Base-by-base conservation (phyloP, 2,329 filamentous ascomycete species). In the Apiospora sp. region DNA sequence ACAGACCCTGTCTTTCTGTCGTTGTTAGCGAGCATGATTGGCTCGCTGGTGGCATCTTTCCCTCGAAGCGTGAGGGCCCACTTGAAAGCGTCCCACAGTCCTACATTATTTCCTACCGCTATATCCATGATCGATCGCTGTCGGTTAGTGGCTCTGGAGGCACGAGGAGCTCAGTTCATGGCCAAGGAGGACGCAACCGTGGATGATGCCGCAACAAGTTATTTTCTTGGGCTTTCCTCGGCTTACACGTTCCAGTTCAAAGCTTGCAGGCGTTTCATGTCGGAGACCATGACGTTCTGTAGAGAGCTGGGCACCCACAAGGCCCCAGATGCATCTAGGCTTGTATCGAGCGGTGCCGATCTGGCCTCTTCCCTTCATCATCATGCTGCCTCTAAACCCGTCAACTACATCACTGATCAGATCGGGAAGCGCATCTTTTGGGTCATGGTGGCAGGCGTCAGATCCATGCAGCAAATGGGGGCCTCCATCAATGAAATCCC, bases 371-470 rank as follows among this genome's bases (percentile, higher is more conserved):
- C 83, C 77, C 0, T 85, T n/a, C n/a, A n/a, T n/a, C n/a, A n/a
- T n/a, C n/a, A n/a, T n/a, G n/a, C n/a, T n/a, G n/a, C n/a, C n/a
- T n/a, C n/a, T 51, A 82, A 85, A 61, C 84, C 87, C 0, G 89
- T 93, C 73, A 92, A 94, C 76, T 91, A 92, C 68, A 88, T 95
- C 70, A 91, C 92, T 78, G 90, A 92, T 77, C 92, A 95, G 81
- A 88, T 93, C 67, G 90, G 92, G 67, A 92, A 93, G 80, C 89
- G 93, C 74, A 91, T 97, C 54, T 98, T 97, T 81, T 98, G 95
- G 92, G 92, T 93, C 30, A 87, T 95, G 76, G 91, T 96, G 74
- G 89, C 95, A 6, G 92, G 92, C 46, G 89, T 94, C 73, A 93
- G 92, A 74, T 93, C 94, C 0, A 90, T 97, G 81, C 89, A 93